Base-by-base conservation (phyloP, 2,329 filamentous ascomycete genomes). In the Cladosporium sp. region DNA sequence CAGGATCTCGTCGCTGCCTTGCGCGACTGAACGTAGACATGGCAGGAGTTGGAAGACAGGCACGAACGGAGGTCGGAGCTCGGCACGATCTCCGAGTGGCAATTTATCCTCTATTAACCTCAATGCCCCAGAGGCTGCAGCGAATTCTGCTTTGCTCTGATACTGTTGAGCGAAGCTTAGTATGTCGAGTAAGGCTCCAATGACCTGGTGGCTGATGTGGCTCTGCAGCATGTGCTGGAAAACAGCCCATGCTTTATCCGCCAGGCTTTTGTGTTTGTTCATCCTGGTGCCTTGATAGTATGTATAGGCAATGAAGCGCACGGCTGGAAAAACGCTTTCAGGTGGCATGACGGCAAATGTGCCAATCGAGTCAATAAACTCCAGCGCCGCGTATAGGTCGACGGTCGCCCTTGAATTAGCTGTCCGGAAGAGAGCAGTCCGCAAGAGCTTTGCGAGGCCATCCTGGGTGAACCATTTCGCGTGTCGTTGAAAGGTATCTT, bases 391-490 rank as follows among this genome's bases (percentile, higher is more conserved):
- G 25, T 58, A 57, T 11, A 65, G 48, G 29, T 63, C 63, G 22
- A 53, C 43, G 13, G 62, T 65, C 20, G 62, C 57, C 9, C 58
- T 61, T 3, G 62, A 64, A 11, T 48, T 45, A 33, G 55, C 56
- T 15, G 58, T 58, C 9, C 54, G 55, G n/a, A 58, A 53, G n/a
- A 65, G 49, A 4, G 59, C 55, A 12, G 49, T 53, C 29, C 53
- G 40, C 12, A 65, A 42, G 3, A 66, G 51, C 12, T 41, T 53
- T 15, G 49, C 46, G 8, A 66, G 53, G 11, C 55, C 53, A 9
- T 32, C 42, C 4, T 59, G 60, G 1, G 57, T 57, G 41, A 66
- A 65, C 62, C 63, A 65, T 48, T 65, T 64, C 19, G 62, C 62
- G 45, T 65, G 55, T 43, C 57, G 61, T 16, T 57, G 57, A 27